Conservation (phyloP, 2,329 filamentous ascomycete species). For the Alternaria sp. region DNA sequence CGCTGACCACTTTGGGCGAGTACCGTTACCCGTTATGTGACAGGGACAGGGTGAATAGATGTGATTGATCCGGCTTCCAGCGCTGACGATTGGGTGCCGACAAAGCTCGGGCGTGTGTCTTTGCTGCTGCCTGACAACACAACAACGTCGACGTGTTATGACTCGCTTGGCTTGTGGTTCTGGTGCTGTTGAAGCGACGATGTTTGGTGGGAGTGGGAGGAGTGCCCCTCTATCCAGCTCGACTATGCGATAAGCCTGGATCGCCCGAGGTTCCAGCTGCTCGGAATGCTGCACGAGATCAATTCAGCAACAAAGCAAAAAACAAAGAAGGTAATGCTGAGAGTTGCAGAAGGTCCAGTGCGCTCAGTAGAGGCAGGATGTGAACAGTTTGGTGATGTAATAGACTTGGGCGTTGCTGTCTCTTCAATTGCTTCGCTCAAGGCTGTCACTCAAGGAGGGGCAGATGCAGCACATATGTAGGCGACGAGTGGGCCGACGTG, state of each 20-base stretch:
- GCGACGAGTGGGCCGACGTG: conserved; percentile 33
- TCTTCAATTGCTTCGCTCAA: conserved; percentile 11
- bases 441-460: conserved; percentile 35
- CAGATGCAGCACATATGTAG: conserved; percentile 44
- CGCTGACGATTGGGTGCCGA: conserved; percentile 40
- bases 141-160: conserved; percentile 17
- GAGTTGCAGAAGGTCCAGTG: not conserved
- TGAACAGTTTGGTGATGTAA: conserved; percentile 8
- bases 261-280: conserved; percentile 39
- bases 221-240: conserved; percentile 28
- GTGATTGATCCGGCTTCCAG: conserved; percentile 28
- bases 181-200: conserved; percentile 15
- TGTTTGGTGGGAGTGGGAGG: conserved; percentile 12
- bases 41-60: conserved; percentile 39
- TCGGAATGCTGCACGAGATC: conserved; percentile 22
- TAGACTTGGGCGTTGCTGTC: conserved; percentile 13
- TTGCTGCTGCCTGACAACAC: conserved; percentile 42
- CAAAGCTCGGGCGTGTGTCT: conserved; percentile 28
- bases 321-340: not conserved
- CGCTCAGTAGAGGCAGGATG: not conserved
- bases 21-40: conserved; percentile 19
- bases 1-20: conserved; percentile 31
- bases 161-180: conserved; percentile 12
- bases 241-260: conserved; percentile 43
- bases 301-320: conserved; percentile 10